Base-by-base conservation (phyloP, 179 eudicot species). In the Patellifolia procumbens region DNA sequence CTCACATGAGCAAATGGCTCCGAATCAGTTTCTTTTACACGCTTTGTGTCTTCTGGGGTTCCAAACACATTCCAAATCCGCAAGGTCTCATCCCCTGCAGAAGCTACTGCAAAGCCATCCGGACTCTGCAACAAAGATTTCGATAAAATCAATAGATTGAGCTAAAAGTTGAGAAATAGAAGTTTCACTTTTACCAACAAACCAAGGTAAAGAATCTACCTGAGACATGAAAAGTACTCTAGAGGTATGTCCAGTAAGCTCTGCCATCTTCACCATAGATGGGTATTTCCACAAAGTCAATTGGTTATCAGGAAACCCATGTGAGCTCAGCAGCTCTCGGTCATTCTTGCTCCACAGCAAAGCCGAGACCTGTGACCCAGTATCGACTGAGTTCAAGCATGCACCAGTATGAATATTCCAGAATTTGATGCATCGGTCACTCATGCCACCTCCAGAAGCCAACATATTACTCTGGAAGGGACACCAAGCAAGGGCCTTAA, bases 401-500 rank as follows among this genome's bases (percentile, higher is more conserved):
- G 91, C 86, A 35, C 96, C 96, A 4, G 96, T 89, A 78, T 88
- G 89, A 45, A 92, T 84, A 80, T 89, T 91, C 93, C 96, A 91
- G 75, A 91, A 92, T 62, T 86, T 92, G 5, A 92, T 89, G 82
- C 91, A 89, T 65, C 83, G 29, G 37, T 91, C 97, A 55, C 86
- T 78, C 1, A 87, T 91, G 70, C 97, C 96, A 24, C 96, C 97
- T 63, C 97, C 93, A 2, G 96, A 83, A 37, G 96, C 93, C 76
- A 92, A 73, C 77, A 92, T 73, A 65, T 91, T 92, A 52, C 88
- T 84, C 86, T 89, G 92, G 78, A 89, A 91, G 0, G 92, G 96
- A 74, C 96, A 91, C 92, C 97, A 91, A 43, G 96, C 91, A 22
- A 91, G 89, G 32, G 96, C 97, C 79, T 91, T 90, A 0, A 92